Evolutionary conservation across 2,329 filamentous ascomycete genomes (phyloP).

Genomic region (Ceratocystiopsis sp.): DNA sequence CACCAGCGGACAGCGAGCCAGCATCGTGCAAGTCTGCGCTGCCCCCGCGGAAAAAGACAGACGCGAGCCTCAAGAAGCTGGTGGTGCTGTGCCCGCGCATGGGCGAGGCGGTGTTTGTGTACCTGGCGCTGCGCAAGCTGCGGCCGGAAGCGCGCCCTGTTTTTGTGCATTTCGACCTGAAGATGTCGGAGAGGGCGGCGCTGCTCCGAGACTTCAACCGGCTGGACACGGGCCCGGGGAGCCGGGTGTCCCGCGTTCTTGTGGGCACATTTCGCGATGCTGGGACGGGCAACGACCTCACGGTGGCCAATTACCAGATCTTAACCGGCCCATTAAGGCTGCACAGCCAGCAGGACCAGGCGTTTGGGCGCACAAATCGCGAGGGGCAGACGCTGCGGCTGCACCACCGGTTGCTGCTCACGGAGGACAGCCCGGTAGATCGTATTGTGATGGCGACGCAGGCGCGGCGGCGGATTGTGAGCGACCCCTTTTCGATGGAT

Average conservation of each 20-base stretch:
- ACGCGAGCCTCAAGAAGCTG: slow-evolving; percentile 9
- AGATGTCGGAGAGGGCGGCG: slow-evolving; percentile 7
- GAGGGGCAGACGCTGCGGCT: slow-evolving; percentile 10
- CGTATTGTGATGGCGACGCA: slow-evolving; percentile 10
- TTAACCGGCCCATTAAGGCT: slow-evolving; percentile 11
- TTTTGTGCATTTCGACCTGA: slow-evolving; percentile 10
- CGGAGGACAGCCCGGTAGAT: slow-evolving; percentile 11
- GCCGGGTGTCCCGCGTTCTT: slow-evolving; percentile 4
- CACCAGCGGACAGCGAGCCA: background rate
- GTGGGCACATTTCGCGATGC: slow-evolving; percentile 10
- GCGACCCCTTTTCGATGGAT: slow-evolving; percentile 9
- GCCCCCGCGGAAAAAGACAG: slow-evolving; percentile 1
- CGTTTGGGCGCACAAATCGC: slow-evolving; percentile 12
- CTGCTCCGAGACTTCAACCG: slow-evolving; percentile 8
- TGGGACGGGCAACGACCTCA: slow-evolving; percentile 10
- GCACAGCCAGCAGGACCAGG: slow-evolving; percentile 10
- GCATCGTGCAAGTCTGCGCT: background rate
- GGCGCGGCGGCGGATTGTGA: slow-evolving; percentile 8
- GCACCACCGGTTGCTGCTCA: slow-evolving; percentile 9
- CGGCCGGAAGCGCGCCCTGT: slow-evolving; percentile 5
- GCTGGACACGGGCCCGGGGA: slow-evolving; percentile 2
- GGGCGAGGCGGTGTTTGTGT: slow-evolving; percentile 11
- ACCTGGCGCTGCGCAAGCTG: slow-evolving; percentile 8
- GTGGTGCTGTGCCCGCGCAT: slow-evolving; percentile 11
- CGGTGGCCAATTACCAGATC: slow-evolving; percentile 11